Percentiles rank a stretch among this genome's conserved stretches.
Evolutionary conservation across 805 yeast genomes (phyloP).

Genomic region (Clavispora fructus): DNA sequence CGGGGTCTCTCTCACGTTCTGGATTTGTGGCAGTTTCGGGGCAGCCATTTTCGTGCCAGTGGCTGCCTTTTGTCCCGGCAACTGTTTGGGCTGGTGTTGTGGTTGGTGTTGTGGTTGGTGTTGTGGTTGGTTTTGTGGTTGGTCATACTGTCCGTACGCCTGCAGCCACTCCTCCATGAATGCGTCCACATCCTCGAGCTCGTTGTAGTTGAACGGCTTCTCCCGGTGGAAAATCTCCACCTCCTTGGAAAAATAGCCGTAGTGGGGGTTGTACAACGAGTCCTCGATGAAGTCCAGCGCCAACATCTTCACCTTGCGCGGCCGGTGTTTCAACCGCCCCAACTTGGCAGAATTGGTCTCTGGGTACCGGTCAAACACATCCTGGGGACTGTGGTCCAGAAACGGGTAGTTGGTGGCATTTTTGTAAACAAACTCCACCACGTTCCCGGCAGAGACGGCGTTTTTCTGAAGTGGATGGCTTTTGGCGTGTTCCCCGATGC

Average conservation of each 20-base stretch:
- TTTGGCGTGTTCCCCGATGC: slow-evolving; percentile 19
- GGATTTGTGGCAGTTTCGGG: no score
- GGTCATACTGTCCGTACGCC: slow-evolving; percentile 53
- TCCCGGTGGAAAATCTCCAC: slow-evolving; percentile 72
- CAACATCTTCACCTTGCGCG: slow-evolving; percentile 63
- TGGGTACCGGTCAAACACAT: slow-evolving; percentile 34
- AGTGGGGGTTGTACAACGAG: slow-evolving; percentile 71
- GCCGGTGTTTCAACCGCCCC: slow-evolving; percentile 40
- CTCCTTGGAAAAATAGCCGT: slow-evolving; percentile 77
- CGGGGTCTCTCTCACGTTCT: no score
- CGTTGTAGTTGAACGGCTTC: slow-evolving; percentile 56
- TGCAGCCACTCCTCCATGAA: slow-evolving; percentile 64
- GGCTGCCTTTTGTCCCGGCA: no score
- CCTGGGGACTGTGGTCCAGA: slow-evolving; percentile 31
- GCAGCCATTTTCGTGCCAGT: background rate
- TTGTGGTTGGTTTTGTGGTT: background rate
- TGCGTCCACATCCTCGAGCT: slow-evolving; percentile 58
- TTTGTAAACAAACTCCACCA: slow-evolving; percentile 31
- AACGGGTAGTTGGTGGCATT: slow-evolving; percentile 41
- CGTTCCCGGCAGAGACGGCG: slow-evolving; percentile 17
- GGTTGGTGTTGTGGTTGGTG: slow-evolving; percentile 12
- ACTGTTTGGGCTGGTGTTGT: no score
- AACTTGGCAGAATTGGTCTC: slow-evolving; percentile 28
- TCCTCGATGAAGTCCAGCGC: slow-evolving; percentile 79
- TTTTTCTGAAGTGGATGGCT: slow-evolving; percentile 23